phyloP scores from a whole-genome alignment of 805 yeast genomes.

The Scheffersomyces coipomensis region DNA sequence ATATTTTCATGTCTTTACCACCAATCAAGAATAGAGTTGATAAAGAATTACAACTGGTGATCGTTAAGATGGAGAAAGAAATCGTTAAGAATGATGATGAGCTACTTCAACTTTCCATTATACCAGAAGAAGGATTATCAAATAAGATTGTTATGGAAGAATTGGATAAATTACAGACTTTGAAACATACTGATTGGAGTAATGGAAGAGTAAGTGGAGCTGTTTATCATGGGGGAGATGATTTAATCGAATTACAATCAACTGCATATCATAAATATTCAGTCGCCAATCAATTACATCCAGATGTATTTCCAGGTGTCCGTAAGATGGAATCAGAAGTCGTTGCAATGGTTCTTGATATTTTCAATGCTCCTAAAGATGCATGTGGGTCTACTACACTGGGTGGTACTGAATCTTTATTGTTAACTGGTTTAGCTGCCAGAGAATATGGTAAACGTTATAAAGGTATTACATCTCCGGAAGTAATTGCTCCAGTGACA shows the following conservation, averaged over 20 bases:
- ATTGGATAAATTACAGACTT: constrained; percentile 45
- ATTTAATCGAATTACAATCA: constrained; percentile 70
- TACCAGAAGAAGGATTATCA: constrained; percentile 64
- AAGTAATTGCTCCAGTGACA: constrained; percentile 84
- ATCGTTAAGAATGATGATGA: constrained; percentile 54
- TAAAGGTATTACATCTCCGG: constrained; percentile 66
- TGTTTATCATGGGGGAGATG: constrained; percentile 93
- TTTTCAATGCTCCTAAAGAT: constrained; percentile 73
- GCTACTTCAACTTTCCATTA: constrained; percentile 40
- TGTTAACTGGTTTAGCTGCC: constrained; percentile 86
- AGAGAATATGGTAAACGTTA: constrained; percentile 65
- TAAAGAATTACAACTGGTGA: constrained; percentile 51
- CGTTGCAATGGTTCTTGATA: constrained; percentile 80
- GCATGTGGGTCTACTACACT: constrained; percentile 77
- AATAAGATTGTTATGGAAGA: constrained; percentile 46
- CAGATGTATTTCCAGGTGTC: constrained; percentile 95
- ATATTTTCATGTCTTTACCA: constrained; percentile 46
- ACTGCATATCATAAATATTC: constrained; percentile 73
- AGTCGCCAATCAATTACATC: constrained; percentile 93
- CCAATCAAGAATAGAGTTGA: constrained; percentile 56
- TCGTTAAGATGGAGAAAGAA: constrained; percentile 50
- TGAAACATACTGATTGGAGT: constrained; percentile 79
- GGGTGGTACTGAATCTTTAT: constrained; percentile 93
- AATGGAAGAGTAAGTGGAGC: constrained; percentile 91
- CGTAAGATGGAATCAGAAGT: constrained; percentile 96